Evolutionary conservation across 2,329 filamentous ascomycete species (phyloP), one percentile per base, ranked within the genome.

Genomic region (Emmonsiellopsis sp.): DNA sequence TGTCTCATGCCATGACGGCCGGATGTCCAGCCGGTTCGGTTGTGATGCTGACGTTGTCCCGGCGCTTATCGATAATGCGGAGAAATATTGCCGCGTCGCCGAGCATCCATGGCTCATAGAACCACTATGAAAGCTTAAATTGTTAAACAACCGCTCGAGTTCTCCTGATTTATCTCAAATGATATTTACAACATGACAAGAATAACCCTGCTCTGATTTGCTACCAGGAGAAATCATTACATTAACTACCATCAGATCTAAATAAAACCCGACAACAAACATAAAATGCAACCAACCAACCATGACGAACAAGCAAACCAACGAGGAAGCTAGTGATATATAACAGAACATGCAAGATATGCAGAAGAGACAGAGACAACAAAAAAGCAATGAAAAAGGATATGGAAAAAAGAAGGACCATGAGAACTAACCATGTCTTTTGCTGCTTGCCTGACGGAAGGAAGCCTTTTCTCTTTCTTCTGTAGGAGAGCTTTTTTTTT

Each of bases 401-500:
- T 30, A 42, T 9, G 16, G 45, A 40, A 40, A 16, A 51, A 15
- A 38, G 31, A 16, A n/a, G 16, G 47, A 38, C 38, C n/a, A 37
- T 35, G 9, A 52, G 51, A 35, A 54, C 55, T 43, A 52, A 56
- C 55, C 55, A 55, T 53, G 48, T 16, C 13, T 43, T 38, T 38
- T 42, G 37, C 15, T 26, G 13, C 30, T 32, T 26, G 20, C 20
- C 20, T 26, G 20, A 26, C 20, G 20, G 5, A 26, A 26, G 1
- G 20, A 5, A 26, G 3, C 20, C 20, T 26, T 26, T 26, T 26
- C 20, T 31, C 30, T 45, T 6, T 35, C 16, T 38, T 49, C 46
- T 49, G 38, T 32, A 49, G 35, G 35, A 40, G 7, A 7, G 30
- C 13, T 38, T 38, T 34, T 40, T 26, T 26, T 26, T 26, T 26